Evolutionary conservation across 805 yeast genomes (phyloP).

Genomic region (Phaffomyces opuntiae): DNA sequence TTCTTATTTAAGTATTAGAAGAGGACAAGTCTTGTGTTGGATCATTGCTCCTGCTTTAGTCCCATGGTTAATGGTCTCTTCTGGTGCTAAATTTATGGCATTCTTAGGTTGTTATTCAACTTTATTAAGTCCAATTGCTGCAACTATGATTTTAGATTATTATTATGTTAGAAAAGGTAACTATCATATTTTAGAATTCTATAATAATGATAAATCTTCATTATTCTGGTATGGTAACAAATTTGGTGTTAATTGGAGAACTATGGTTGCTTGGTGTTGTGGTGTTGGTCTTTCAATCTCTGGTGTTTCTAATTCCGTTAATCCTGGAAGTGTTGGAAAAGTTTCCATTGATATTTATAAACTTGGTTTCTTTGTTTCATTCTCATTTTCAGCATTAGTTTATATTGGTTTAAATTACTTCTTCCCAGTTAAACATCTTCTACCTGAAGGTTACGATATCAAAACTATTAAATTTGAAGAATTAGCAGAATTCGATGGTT

Average conservation of each 20-base stretch:
- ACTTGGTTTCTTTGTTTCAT: background rate
- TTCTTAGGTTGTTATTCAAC: slow-evolving; percentile 1
- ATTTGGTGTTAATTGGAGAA: slow-evolving; percentile 3
- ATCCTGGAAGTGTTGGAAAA: background rate
- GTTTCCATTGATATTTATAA: background rate
- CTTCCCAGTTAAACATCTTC: background rate
- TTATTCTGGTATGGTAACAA: background rate
- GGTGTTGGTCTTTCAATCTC: slow-evolving; percentile 2
- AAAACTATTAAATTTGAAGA: background rate
- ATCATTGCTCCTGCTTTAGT: slow-evolving; percentile 1
- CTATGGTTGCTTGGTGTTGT: slow-evolving; percentile 1
- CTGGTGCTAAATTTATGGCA: slow-evolving; percentile 1
- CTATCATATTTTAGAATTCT: background rate
- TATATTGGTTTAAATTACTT: background rate
- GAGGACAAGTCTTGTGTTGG: slow-evolving; percentile 2
- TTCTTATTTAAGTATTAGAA: background rate
- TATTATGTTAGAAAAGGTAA: slow-evolving; percentile 1
- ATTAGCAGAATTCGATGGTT: slow-evolving; percentile 1
- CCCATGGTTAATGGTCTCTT: slow-evolving; percentile 1
- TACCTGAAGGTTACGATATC: slow-evolving; percentile 1
- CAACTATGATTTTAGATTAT: slow-evolving; percentile 2
- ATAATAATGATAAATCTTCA: background rate
- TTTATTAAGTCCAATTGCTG: slow-evolving; percentile 3
- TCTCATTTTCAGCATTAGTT: background rate
- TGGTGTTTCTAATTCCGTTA: background rate